Percentiles rank a stretch among this genome's conserved stretches.
Evolutionary conservation across 164 flowering plant species (phyloP).

Genomic region (Magnolia officinalis): DNA sequence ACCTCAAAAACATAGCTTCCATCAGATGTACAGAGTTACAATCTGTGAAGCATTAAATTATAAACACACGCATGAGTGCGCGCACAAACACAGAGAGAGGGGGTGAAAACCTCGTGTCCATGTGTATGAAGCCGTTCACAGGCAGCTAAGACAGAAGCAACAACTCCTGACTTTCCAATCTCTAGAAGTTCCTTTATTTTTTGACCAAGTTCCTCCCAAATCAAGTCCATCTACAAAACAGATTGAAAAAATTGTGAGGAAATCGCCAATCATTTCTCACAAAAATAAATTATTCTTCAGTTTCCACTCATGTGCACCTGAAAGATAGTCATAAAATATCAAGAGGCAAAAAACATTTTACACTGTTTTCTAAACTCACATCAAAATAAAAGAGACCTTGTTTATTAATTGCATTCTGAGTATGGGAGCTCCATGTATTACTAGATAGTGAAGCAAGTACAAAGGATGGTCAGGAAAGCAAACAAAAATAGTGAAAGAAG

Average conservation of each 20-base stretch:
- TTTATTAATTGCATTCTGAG: too few relatives aligned
- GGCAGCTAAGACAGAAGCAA: constrained; percentile 81
- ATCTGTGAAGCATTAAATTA: background rate
- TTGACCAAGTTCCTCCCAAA: constrained; percentile 77
- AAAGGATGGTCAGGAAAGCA: too few relatives aligned
- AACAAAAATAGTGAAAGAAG: too few relatives aligned
- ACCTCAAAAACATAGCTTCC: background rate
- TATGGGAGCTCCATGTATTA: too few relatives aligned
- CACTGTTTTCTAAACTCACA: background rate
- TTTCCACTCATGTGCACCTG: background rate
- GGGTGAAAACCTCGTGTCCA: constrained; percentile 49
- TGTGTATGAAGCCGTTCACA: constrained; percentile 61
- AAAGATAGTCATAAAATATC: background rate
- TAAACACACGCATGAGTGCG: background rate
- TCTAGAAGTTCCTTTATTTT: constrained; percentile 69
- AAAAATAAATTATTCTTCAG: background rate
- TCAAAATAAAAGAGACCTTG: background rate
- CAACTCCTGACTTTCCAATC: constrained; percentile 78
- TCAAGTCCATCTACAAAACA: constrained; percentile 49
- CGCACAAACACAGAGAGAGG: background rate
- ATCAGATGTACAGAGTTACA: background rate
- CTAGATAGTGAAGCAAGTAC: too few relatives aligned
- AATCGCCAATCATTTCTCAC: background rate
- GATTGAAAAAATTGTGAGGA: background rate
- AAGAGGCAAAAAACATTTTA: background rate